Conservation (phyloP, 2,329 filamentous ascomycete genomes). For the Penicillium sp. region DNA sequence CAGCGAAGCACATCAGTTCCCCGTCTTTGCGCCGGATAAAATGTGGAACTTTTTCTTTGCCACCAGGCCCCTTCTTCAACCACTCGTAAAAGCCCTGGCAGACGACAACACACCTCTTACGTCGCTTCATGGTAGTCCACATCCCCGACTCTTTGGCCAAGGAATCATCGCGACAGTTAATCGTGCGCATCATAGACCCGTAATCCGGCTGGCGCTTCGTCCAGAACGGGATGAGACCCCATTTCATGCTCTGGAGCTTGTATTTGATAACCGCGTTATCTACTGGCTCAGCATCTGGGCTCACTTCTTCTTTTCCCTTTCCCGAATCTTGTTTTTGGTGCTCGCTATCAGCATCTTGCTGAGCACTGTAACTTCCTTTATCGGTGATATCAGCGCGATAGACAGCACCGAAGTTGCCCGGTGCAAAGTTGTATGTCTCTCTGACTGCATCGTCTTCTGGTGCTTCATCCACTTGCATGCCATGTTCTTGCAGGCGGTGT, state of each 20-base stretch:
- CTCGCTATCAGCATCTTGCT: constrained; percentile 15
- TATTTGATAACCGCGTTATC: constrained; percentile 55
- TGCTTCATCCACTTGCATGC: constrained; percentile 69
- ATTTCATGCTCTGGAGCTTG: constrained; percentile 90
- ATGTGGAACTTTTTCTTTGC: constrained; percentile 80
- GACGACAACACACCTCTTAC: constrained; percentile 81
- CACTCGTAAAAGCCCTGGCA: constrained; percentile 97
- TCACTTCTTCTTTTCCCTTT: constrained; percentile 6
- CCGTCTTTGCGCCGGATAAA: constrained; percentile 80
- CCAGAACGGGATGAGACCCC: constrained; percentile 93
- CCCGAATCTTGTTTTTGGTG: constrained; percentile 16
- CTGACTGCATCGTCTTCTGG: constrained; percentile 68
- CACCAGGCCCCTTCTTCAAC: constrained; percentile 70
- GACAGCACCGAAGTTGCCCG: constrained; percentile 78
- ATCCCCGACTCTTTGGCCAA: constrained; percentile 72
- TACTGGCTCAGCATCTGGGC: constrained; percentile 11
- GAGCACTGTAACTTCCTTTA: constrained; percentile 42
- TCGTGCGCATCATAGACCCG: constrained; percentile 74
- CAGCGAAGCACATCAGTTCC: constrained; percentile 81
- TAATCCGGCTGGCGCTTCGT: constrained; percentile 81
- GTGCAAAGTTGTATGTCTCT: constrained; percentile 89
- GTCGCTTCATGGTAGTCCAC: constrained; percentile 89
- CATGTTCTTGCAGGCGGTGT: constrained; percentile 67
- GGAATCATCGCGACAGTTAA: constrained; percentile 92
- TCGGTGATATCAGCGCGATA: constrained; percentile 73